These are phyloP conservation scores for Inga laurina DNA, from an alignment of 306 rosid genomes.

Conservation along the genomic window DNA sequence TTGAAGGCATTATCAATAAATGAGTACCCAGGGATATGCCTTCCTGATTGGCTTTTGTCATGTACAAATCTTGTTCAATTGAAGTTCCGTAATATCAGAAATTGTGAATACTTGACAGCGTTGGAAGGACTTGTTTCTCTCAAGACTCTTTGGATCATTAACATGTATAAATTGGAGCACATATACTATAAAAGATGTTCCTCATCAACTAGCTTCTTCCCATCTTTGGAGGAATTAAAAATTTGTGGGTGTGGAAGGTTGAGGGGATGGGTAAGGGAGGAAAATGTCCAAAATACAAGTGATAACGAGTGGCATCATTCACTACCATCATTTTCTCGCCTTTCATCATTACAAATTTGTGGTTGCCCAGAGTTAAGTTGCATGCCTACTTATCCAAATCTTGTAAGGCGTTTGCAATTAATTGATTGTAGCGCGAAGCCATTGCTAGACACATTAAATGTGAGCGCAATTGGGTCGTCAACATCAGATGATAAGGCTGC, in stretches of 20 bases:
- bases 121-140: not conserved
- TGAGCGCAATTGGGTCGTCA: not conserved
- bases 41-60: not conserved
- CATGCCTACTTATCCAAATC: constrained; percentile 6
- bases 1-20: not conserved
- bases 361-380: not conserved
- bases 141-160: not conserved
- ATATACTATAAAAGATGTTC: not conserved
- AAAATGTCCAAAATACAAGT: not conserved
- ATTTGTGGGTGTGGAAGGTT: not conserved
- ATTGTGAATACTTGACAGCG: not conserved
- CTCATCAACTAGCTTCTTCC: not conserved
- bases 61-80: not conserved
- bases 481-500: not conserved
- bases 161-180: not conserved
- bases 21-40: not conserved
- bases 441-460: not conserved
- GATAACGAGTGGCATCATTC: not conserved
- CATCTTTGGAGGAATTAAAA: not conserved
- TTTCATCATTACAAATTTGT: not conserved
- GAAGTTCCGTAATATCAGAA: fast-evolving
- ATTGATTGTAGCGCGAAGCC: not conserved
- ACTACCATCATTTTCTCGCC: not conserved
- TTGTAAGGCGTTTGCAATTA: not conserved
- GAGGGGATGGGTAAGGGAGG: constrained; percentile 4